Evolutionary conservation across 2,329 filamentous ascomycete genomes (phyloP).

Genomic region (Teratosphaeria zuluensis): DNA sequence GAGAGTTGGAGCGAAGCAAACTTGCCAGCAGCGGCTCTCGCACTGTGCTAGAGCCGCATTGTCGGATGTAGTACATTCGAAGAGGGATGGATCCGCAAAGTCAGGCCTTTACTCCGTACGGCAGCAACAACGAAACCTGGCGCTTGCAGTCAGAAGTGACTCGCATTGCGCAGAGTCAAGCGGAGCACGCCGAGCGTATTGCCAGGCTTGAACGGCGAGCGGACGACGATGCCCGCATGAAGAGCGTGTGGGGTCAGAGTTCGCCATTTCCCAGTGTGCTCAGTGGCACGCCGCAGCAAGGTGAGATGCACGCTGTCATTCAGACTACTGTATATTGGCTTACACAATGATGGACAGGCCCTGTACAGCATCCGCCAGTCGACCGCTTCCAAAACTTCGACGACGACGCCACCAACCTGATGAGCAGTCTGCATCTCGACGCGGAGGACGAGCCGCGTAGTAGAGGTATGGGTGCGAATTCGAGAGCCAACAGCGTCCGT

Average conservation of each 20-base stretch:
- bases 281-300: slow-evolving; percentile 68
- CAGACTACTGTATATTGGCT: neutral
- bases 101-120: slow-evolving; percentile 49
- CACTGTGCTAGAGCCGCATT: neutral
- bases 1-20: neutral
- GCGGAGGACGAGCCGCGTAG: slow-evolving; percentile 71
- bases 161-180: slow-evolving; percentile 50
- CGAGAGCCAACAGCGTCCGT: slow-evolving; percentile 89
- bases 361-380: slow-evolving; percentile 65
- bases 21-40: neutral
- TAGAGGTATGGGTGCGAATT: slow-evolving; percentile 62
- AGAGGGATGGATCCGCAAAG: slow-evolving; percentile 52
- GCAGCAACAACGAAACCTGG: slow-evolving; percentile 48
- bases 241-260: slow-evolving; percentile 75
- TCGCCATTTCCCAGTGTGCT: slow-evolving; percentile 85
- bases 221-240: slow-evolving; percentile 56
- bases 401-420: slow-evolving; percentile 69
- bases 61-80: neutral
- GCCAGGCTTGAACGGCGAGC: slow-evolving; percentile 51
- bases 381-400: slow-evolving; percentile 88
- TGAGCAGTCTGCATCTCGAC: slow-evolving; percentile 75
- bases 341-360: slow-evolving; percentile 44
- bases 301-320: slow-evolving; percentile 41
- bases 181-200: slow-evolving; percentile 52
- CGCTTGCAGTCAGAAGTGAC: slow-evolving; percentile 53